Conservation (phyloP, 306 rosid species). For the Luffa aegyptiaca region DNA sequence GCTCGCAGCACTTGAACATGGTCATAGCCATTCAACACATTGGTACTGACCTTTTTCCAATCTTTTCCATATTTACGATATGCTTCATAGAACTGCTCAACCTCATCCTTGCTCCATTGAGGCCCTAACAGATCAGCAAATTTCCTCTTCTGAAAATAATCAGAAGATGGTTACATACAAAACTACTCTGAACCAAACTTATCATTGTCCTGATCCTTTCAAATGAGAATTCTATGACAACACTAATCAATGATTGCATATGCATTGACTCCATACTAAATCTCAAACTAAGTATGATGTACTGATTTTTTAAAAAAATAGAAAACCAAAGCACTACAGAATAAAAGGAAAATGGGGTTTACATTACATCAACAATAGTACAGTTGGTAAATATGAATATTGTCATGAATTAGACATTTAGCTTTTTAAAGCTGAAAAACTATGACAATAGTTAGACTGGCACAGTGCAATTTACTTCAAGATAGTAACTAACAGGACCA, state of each 20-base stretch:
- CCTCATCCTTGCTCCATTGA: conserved; percentile 82
- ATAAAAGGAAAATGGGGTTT: background rate
- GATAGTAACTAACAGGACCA: background rate
- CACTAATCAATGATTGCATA: background rate
- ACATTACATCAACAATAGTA: background rate
- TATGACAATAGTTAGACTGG: background rate
- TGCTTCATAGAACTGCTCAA: conserved; percentile 69
- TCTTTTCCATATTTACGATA: conserved; percentile 84
- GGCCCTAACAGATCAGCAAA: conserved; percentile 86
- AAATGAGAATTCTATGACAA: background rate
- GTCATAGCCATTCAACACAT: background rate
- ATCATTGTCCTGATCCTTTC: background rate
- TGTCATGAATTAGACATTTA: background rate
- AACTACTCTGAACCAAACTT: conserved; percentile 16
- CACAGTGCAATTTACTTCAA: background rate
- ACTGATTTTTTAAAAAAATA: background rate
- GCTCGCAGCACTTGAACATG: background rate
- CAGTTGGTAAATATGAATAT: background rate
- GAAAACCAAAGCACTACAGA: background rate
- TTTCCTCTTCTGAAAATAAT: conserved; percentile 72
- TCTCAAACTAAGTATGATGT: background rate
- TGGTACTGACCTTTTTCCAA: conserved; percentile 79
- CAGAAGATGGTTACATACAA: conserved; percentile 8
- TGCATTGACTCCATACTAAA: background rate
- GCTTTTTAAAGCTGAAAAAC: background rate